Percentiles rank a stretch among this genome's conserved stretches.
Evolutionary conservation across 768 basidiomycete species (phyloP).

Genomic region (Peribolospora kevripleyi): DNA sequence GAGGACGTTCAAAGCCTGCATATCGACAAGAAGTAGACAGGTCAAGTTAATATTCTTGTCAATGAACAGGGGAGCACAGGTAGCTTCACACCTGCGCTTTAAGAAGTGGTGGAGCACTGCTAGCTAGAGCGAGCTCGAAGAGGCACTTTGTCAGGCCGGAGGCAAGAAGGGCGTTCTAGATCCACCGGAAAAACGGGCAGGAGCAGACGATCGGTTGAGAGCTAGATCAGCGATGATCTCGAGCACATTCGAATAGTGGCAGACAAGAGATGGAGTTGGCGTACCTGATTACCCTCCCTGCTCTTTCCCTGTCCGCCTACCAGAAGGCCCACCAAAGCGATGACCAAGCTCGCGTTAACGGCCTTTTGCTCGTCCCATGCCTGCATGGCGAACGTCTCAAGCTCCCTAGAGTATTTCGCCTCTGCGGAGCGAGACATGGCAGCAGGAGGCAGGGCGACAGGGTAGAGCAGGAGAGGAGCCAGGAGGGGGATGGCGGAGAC

Average conservation of each 20-base stretch:
- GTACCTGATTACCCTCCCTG: neutral
- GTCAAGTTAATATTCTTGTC: neutral
- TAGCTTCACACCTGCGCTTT: slow-evolving; percentile 46
- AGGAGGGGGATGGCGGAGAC: slow-evolving; percentile 39
- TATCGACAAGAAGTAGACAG: neutral
- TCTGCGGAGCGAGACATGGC: slow-evolving; percentile 29
- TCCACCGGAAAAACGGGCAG: no score
- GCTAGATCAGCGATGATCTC: no score
- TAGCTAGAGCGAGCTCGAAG: slow-evolving; percentile 65
- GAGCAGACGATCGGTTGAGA: no score
- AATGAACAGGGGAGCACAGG: no score
- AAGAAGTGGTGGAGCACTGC: slow-evolving; percentile 68
- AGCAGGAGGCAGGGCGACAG: slow-evolving; percentile 43
- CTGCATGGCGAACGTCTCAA: slow-evolving; percentile 69
- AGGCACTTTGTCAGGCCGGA: slow-evolving; percentile 39
- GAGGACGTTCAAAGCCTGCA: slow-evolving; percentile 31
- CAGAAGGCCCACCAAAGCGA: slow-evolving; percentile 67
- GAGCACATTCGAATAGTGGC: no score
- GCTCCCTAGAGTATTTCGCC: slow-evolving; percentile 31
- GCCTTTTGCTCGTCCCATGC: slow-evolving; percentile 87
- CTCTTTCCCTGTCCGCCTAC: slow-evolving; percentile 25
- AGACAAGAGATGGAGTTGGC: no score
- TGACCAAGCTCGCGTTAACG: slow-evolving; percentile 49
- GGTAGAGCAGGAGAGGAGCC: slow-evolving; percentile 31
- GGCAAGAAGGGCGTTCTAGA: slow-evolving; percentile 9